Evolutionary conservation across 2,329 filamentous ascomycete species (phyloP).

Genomic region (Myriangium duriaei): DNA sequence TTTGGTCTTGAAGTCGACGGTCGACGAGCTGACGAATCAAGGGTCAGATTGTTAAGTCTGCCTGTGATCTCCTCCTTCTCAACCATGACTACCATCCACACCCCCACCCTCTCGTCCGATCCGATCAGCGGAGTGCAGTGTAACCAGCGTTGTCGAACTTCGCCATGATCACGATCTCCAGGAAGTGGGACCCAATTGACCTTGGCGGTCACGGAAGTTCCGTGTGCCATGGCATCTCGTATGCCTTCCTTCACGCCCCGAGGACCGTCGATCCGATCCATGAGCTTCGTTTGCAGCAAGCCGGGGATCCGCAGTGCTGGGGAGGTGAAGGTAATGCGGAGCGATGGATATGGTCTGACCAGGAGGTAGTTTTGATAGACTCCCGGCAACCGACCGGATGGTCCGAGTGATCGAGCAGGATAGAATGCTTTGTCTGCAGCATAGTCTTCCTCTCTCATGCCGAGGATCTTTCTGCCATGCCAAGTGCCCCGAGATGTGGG

Average conservation of each 20-base stretch:
- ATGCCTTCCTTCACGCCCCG: constrained; percentile 27
- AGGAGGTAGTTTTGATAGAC: constrained; percentile 42
- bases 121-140: constrained; percentile 34
- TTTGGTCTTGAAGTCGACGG: constrained; percentile 8
- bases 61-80: constrained; percentile 26
- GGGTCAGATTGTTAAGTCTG: constrained; percentile 13
- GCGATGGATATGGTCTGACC: constrained; percentile 51
- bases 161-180: constrained; percentile 9
- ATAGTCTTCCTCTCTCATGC: constrained; percentile 21
- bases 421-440: constrained; percentile 18
- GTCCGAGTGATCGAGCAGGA: constrained; percentile 21
- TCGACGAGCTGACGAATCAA: constrained; percentile 3
- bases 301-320: constrained; percentile 55
- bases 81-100: constrained; percentile 37
- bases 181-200: constrained; percentile 25
- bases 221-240: constrained; percentile 26
- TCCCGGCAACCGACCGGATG: constrained; percentile 24
- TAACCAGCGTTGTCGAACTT: constrained; percentile 28
- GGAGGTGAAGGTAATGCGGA: constrained; percentile 57
- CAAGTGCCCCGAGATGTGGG: constrained; percentile 6
- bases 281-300: constrained; percentile 40
- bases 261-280: constrained; percentile 31
- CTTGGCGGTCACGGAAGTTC: constrained; percentile 31
- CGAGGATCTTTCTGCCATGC: constrained; percentile 16
- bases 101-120: constrained; percentile 30